Evolutionary conservation across 1,284 basidiomycete genomes (phyloP).

Genomic region (Malassezia caprae): DNA sequence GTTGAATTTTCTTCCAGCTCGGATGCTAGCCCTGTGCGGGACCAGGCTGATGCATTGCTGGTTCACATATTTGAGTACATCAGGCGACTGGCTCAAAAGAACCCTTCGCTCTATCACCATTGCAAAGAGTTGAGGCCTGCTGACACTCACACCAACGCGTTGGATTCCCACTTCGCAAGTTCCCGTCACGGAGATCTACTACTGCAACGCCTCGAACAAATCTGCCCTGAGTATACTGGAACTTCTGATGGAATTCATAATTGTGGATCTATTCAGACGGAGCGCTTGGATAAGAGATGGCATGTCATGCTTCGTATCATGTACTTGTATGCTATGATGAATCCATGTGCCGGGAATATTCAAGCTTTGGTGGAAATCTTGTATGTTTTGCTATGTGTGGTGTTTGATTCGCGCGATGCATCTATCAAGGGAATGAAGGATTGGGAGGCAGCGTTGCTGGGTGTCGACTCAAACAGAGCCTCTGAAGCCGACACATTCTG

Average conservation of each 20-base stretch:
- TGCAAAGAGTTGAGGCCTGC: neutral
- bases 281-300: constrained; percentile 27
- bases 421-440: constrained; percentile 4
- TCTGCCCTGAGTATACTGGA: constrained; percentile 18
- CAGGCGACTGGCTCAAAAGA: constrained; percentile 16
- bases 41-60: constrained; percentile 23
- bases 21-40: neutral
- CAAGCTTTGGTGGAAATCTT: constrained; percentile 46
- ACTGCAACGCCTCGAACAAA: constrained; percentile 22
- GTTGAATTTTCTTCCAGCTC: constrained; percentile 24
- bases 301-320: constrained; percentile 43
- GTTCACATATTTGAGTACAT: constrained; percentile 44
- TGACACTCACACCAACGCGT: neutral
- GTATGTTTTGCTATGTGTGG: constrained; percentile 34
- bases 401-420: neutral
- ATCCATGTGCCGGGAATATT: constrained; percentile 41
- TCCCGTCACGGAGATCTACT: constrained; percentile 16
- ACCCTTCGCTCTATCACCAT: neutral
- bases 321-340: constrained; percentile 41
- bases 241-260: neutral
- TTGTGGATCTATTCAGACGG: neutral
- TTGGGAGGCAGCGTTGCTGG: neutral
- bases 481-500: constrained; percentile 46
- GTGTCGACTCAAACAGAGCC: constrained; percentile 7
- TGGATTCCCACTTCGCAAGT: constrained; percentile 1